Conservation (phyloP, 805 yeast species). For the Wickerhamiella hasegawae region DNA sequence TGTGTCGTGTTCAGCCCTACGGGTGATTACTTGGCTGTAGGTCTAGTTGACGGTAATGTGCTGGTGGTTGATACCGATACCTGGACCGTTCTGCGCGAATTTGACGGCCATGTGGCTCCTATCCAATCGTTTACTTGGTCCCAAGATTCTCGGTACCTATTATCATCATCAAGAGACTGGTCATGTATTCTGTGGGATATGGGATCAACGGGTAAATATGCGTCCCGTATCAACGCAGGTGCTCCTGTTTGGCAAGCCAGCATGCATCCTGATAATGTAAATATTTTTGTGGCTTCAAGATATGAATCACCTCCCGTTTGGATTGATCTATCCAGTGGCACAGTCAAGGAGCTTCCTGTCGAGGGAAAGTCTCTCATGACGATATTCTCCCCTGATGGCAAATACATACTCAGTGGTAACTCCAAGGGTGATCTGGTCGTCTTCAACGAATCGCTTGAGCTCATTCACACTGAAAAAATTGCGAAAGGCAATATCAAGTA, state of each 20-base stretch:
- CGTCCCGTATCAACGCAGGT: conserved; percentile 11
- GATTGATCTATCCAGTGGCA: conserved; percentile 15
- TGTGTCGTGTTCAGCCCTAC: conserved; percentile 49
- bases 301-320: conserved; percentile 44
- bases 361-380: neutral
- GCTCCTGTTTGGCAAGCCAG: conserved; percentile 61
- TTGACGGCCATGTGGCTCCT: conserved; percentile 54
- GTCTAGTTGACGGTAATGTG: conserved; percentile 57
- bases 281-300: conserved; percentile 42
- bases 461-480: neutral
- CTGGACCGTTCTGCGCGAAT: conserved; percentile 34
- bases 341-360: neutral
- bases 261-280: conserved; percentile 33
- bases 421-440: neutral
- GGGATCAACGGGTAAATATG: conserved; percentile 2
- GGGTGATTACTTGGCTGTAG: conserved; percentile 81
- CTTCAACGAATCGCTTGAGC: neutral
- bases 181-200: conserved; percentile 69
- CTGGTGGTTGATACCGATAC: conserved; percentile 64
- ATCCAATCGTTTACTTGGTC: conserved; percentile 68
- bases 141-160: conserved; percentile 45
- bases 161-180: conserved; percentile 74
- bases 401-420: neutral
- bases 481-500: neutral
- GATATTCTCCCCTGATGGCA: neutral